Evolutionary conservation across 2,329 filamentous ascomycete genomes (phyloP), one percentile per base, ranked within the genome.

Genomic region (Nigrograna mackinnonii): DNA sequence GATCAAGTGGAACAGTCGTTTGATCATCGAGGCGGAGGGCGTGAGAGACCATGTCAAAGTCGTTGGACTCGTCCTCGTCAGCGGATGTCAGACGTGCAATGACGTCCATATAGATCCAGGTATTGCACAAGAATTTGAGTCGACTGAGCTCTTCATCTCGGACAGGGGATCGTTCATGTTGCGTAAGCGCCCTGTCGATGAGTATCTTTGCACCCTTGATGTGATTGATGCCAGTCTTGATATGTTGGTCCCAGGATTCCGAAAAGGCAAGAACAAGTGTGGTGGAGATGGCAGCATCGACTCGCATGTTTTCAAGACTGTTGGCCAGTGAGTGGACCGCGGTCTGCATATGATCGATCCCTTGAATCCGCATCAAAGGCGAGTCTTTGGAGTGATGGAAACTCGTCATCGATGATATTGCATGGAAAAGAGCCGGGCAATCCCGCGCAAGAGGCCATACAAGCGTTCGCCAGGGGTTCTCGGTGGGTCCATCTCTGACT

Each of bases 81-180:
- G 80, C 67, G 3, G 83, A 83, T 0, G 84, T 87, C 36, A 89
- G 68, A 12, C 84, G 78, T 18, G 85, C 81, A 48, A 88, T 84
- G 20, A 88, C 85, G 59, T 87, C 84, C 78, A 87, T 85, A 55
- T 88, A 89, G 6, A 87, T 76, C 82, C 83, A 88, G 4, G 81
- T 82, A 57, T 87, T 87, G 67, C 83, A 85, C 14, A 89, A 70
- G 53, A 88, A 88, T 41, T 80, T 80, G 18, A 88, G 68, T 6
- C 83, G 71, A 28, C 74, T 69, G 50, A 62, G 59, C 35, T 68
- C 64, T 17, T 66, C 60, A 4, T 74, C 76, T n/a, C 56, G 58
- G 37, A 70, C 55, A 30, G 73, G 68, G 7, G 57, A 54, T 22
- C 61, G 62, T 49, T 68, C 65, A 58, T 79, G 73, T 53, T 75